A percentile compares a stretch with the other conserved stretches of the same genome.
Conservation (phyloP, 2,329 filamentous ascomycete genomes). For the Penicillium sp. region DNA sequence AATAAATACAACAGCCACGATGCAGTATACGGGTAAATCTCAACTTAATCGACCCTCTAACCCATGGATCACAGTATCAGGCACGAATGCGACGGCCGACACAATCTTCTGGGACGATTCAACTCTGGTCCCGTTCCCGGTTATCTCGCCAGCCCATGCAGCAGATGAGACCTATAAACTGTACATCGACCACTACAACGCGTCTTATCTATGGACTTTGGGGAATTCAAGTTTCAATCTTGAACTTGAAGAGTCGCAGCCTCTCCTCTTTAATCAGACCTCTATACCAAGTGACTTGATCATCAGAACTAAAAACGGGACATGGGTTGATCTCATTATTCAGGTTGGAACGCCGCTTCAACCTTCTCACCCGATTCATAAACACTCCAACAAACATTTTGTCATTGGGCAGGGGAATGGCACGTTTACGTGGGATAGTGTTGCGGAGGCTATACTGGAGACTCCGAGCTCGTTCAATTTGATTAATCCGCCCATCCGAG, state of each 20-base stretch:
- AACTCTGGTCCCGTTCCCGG: constrained; percentile 50
- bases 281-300: constrained; percentile 40
- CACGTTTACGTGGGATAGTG: constrained; percentile 52
- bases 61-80: constrained; percentile 54
- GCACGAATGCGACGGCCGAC: constrained; percentile 41
- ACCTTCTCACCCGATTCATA: constrained; percentile 63
- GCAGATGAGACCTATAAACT: constrained; percentile 44
- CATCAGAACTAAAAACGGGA: constrained; percentile 48
- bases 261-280: constrained; percentile 29
- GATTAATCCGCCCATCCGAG: constrained; percentile 54
- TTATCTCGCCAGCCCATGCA: constrained; percentile 41
- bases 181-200: constrained; percentile 20
- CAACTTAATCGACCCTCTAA: constrained; percentile 25
- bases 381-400: constrained; percentile 64
- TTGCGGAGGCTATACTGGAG: constrained; percentile 54
- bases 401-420: constrained; percentile 55
- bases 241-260: constrained; percentile 23
- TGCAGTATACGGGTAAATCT: constrained; percentile 42
- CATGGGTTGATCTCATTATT: constrained; percentile 59
- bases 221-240: constrained; percentile 26
- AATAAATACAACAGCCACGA: constrained; percentile 52
- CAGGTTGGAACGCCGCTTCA: constrained; percentile 45
- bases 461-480: constrained; percentile 58
- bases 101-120: constrained; percentile 49
- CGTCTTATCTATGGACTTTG: constrained; percentile 28